phyloP scores from a whole-genome alignment of 768 basidiomycete genomes.

The Daedaleopsis sinensis region DNA sequence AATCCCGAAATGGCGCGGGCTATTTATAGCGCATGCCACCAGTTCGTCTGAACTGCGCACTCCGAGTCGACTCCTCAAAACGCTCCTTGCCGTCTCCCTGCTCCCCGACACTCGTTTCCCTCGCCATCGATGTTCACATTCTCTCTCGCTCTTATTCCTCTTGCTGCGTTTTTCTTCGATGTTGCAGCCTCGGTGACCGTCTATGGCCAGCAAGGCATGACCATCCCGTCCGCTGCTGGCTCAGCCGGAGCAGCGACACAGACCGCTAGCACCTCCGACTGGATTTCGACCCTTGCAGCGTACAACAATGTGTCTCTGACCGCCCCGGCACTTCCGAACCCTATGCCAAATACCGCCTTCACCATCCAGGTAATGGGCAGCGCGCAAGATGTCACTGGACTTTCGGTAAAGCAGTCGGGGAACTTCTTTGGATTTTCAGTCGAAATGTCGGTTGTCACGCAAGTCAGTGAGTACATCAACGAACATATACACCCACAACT shows the following conservation, averaged over 20 bases:
- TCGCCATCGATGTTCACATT: slow-evolving; percentile 13
- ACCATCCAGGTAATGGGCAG: slow-evolving; percentile 29
- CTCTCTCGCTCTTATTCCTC: slow-evolving; percentile 16
- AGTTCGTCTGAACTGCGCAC: too few relatives aligned
- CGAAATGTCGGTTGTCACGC: slow-evolving; percentile 71
- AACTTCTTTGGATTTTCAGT: slow-evolving; percentile 78
- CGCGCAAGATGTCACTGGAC: slow-evolving; percentile 24
- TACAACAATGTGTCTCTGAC: slow-evolving; percentile 36
- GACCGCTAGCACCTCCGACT: not conserved
- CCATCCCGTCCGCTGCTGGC: slow-evolving; percentile 12
- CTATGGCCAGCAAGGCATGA: slow-evolving; percentile 34
- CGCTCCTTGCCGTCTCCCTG: not conserved
- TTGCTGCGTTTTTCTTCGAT: slow-evolving; percentile 5
- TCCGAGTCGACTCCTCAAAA: not conserved
- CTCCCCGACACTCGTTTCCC: slow-evolving; percentile 5
- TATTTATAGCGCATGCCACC: too few relatives aligned
- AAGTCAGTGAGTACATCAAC: slow-evolving; percentile 52
- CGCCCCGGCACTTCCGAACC: slow-evolving; percentile 32
- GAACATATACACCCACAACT: slow-evolving; percentile 2
- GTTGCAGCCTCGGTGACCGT: slow-evolving; percentile 15
- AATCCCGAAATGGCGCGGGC: too few relatives aligned
- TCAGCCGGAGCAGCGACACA: slow-evolving; percentile 7
- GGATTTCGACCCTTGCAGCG: slow-evolving; percentile 20
- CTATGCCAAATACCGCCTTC: slow-evolving; percentile 26
- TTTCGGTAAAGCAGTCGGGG: slow-evolving; percentile 48